phyloP scores from a whole-genome alignment of 2,329 filamentous ascomycete genomes.

The Beauveria varroae region DNA sequence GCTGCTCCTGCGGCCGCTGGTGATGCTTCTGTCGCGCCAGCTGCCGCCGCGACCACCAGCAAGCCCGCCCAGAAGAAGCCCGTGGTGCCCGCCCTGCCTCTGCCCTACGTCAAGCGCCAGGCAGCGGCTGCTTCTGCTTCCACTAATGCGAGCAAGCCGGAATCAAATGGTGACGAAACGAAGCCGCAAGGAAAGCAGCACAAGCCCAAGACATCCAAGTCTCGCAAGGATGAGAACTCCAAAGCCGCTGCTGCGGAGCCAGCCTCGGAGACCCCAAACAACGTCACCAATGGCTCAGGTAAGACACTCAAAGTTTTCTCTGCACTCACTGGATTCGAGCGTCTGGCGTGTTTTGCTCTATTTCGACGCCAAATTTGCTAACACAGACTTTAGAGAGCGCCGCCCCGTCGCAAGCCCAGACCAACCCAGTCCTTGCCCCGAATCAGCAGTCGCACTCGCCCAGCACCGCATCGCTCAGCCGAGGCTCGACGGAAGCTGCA shows the following conservation, averaged over 20 bases:
- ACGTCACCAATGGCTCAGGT: constrained; percentile 1
- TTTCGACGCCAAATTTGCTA: not conserved
- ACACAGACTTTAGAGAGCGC: not conserved
- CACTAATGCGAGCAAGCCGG: constrained; percentile 14
- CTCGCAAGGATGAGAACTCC: constrained; percentile 4
- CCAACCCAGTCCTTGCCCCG: not conserved
- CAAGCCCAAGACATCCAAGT: not conserved
- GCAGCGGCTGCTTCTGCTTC: constrained; percentile 21
- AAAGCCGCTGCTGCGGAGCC: constrained; percentile 6
- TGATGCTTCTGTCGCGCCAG: constrained; percentile 6
- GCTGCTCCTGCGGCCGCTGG: constrained; percentile 15
- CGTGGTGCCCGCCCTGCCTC: constrained; percentile 31
- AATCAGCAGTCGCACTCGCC: constrained; percentile 1
- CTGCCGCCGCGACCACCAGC: constrained; percentile 5
- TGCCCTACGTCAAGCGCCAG: constrained; percentile 32
- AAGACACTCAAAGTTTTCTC: not conserved
- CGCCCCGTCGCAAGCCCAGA: not conserved
- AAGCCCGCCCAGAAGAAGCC: constrained; percentile 22
- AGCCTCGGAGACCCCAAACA: not conserved
- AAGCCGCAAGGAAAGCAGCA: not conserved
- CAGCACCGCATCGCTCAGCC: not conserved
- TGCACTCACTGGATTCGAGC: not conserved
- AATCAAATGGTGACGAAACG: not conserved
- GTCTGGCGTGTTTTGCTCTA: not conserved
- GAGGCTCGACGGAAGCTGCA: constrained; percentile 1